These are phyloP conservation scores for Komagataea norvegica DNA, from an alignment of 1,139 yeast genomes.

Conservation along the genomic window DNA sequence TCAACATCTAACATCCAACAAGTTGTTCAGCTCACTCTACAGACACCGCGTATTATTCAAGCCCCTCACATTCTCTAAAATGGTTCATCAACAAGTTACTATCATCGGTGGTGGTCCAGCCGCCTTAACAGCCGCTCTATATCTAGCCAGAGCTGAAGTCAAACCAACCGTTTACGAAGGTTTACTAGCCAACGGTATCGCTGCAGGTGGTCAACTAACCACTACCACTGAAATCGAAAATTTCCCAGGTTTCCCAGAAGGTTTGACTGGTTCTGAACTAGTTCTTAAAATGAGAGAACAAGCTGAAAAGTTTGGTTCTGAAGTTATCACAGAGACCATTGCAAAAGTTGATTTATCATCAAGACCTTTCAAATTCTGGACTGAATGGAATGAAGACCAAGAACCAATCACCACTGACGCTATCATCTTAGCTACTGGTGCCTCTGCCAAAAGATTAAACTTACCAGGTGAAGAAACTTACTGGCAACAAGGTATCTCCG, in stretches of 20 bases:
- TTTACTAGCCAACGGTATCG: slow-evolving; percentile 93
- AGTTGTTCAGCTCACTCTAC: slow-evolving; percentile 4
- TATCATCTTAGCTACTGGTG: slow-evolving; percentile 92
- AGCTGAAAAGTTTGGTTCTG: slow-evolving; percentile 83
- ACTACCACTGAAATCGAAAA: slow-evolving; percentile 97
- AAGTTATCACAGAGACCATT: slow-evolving; percentile 89
- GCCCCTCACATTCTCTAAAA: slow-evolving; percentile 30
- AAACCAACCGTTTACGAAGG: slow-evolving; percentile 94
- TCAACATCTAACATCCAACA: not conserved
- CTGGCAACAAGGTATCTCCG: slow-evolving; percentile 99
- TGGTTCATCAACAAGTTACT: slow-evolving; percentile 85
- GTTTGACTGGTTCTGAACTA: slow-evolving; percentile 79
- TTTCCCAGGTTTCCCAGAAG: slow-evolving; percentile 97
- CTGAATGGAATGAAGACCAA: slow-evolving; percentile 85
- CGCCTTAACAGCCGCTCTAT: slow-evolving; percentile 98
- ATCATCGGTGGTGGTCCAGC: slow-evolving; percentile 99
- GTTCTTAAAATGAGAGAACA: slow-evolving; percentile 95
- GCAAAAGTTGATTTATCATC: slow-evolving; percentile 82
- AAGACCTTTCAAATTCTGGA: slow-evolving; percentile 94
- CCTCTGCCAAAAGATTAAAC: slow-evolving; percentile 89
- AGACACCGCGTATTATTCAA: not conserved
- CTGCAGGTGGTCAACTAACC: slow-evolving; percentile 98
- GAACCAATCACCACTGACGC: slow-evolving; percentile 93
- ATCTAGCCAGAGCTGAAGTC: slow-evolving; percentile 92
- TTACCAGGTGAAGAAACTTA: slow-evolving; percentile 95